Base-by-base conservation (phyloP, 257 asterid species). In the Echites panduratus region DNA sequence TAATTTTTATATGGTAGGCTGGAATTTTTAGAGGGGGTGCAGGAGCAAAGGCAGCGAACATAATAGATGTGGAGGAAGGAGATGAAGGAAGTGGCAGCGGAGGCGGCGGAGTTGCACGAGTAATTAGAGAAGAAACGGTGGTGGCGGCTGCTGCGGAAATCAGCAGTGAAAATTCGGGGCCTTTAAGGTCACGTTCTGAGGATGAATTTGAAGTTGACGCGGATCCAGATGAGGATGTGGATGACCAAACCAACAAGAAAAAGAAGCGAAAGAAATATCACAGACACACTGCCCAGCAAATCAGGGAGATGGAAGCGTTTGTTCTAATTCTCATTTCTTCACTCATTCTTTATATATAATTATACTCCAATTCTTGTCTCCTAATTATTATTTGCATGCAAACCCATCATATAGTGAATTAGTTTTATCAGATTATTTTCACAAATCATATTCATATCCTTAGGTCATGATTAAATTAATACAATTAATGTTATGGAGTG, bases 271-370 rank as follows among this genome's bases (percentile, higher is more conserved):
- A 87, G 75, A 93, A 86, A 69, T 88, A 86, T 79, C 96, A 88
- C 83, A 76, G 98, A 66, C 98, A 94, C 79, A 88, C 96, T 3
- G 83, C 90, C 0, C 82, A 82, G 38, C 98, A 94, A 57, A 94
- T 94, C 32, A 78, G 83, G 70, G 89, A 85, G 66, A 87, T 94
- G 97, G 98, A 94, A 29, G 84, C 96, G 98, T 94, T 85, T 32
- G 91, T 81, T 8, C 27, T 9, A n/a, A n/a, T 47, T 40, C 10
- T 27, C 49, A 63, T 0, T 4, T 6, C 32, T 62, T 40, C 3
- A 40, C 6, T 40, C 43, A 40, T n/a, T n/a, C n/a, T n/a, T n/a
- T n/a, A n/a, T n/a, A n/a, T n/a, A n/a, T n/a, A n/a, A n/a, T n/a
- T n/a, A n/a, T n/a, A n/a, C n/a, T n/a, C n/a, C n/a, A n/a, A n/a